Evolutionary conservation across 768 basidiomycete species (phyloP), one percentile per base, ranked within the genome.

Genomic region (Exidia glandulosa): DNA sequence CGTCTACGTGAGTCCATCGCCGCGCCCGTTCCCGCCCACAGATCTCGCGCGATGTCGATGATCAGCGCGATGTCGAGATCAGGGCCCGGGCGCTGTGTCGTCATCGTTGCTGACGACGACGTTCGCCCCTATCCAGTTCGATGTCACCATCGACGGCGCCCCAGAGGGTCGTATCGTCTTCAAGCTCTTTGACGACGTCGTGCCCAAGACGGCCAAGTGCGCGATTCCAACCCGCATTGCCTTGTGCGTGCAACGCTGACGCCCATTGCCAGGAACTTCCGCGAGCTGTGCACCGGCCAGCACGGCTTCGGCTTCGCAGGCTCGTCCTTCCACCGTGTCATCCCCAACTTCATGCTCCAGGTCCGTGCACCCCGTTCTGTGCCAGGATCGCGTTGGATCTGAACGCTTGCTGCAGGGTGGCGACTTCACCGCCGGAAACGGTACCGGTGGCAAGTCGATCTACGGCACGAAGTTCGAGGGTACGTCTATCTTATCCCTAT

Each of bases 271-370:
- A n/a, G n/a, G 41, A 45, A 45, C 41, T 45, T 54, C 50, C 50
- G 30, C 50, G 50, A 54, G 50, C 30, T 54, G 16, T 14, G 16
- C 25, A 54, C 50, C 25, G 50, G 50, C 50, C 50, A 54, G 50
- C 25, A 54, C 41, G 74, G 72, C 10, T 77, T 68, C 64, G 77
- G 76, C 2, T 79, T 75, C 68, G 67, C 75, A 62, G 77, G 76
- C 10, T 73, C 72, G n/a, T 61, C 66, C 12, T 79, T 78, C 74
- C 78, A 79, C 68, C 87, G 91, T 63, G 75, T 94, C 67, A 91
- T 93, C 68, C 87, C 87, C 64, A 56, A 79, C 45, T 94, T 92
- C 75, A 92, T 92, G 89, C 78, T 91, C 60, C 92, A 94, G 72
- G 92, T 90, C 27, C 72, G 75, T 65, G n/a, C n/a, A n/a, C 56